Conservation (phyloP, 2,329 filamentous ascomycete genomes). For the Fulvia fulva region DNA sequence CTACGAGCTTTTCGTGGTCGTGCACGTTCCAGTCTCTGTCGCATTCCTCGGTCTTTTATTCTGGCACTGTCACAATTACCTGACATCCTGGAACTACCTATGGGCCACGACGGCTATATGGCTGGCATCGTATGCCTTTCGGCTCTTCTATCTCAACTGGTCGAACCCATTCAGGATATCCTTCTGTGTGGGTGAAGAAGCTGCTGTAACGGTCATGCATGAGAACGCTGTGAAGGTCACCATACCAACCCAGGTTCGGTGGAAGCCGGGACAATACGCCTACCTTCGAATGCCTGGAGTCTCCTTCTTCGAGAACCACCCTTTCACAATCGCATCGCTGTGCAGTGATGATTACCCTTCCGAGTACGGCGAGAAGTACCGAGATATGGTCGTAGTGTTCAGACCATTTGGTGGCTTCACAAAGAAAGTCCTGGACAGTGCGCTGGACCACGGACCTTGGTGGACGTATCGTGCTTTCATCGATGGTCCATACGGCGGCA, state of each 20-base stretch:
- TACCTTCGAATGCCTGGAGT: slow-evolving; percentile 93
- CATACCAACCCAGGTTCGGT: slow-evolving; percentile 85
- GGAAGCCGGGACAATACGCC: slow-evolving; percentile 91
- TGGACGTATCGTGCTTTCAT: slow-evolving; percentile 90
- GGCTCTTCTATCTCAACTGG: slow-evolving; percentile 89
- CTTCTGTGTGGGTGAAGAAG: slow-evolving; percentile 86
- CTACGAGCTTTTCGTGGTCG: slow-evolving; percentile 79
- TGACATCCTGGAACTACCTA: slow-evolving; percentile 86
- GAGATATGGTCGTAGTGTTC: slow-evolving; percentile 88
- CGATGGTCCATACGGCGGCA: slow-evolving; percentile 91
- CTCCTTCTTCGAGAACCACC: slow-evolving; percentile 85
- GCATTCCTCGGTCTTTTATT: slow-evolving; percentile 81
- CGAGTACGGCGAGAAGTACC: slow-evolving; percentile 79
- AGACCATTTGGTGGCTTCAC: slow-evolving; percentile 90
- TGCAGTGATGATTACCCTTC: slow-evolving; percentile 93
- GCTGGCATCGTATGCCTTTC: slow-evolving; percentile 66
- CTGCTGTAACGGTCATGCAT: slow-evolving; percentile 80
- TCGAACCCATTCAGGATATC: slow-evolving; percentile 71
- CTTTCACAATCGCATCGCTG: slow-evolving; percentile 89
- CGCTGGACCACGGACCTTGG: slow-evolving; percentile 79
- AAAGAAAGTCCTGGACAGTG: slow-evolving; percentile 73
- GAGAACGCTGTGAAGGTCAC: slow-evolving; percentile 96
- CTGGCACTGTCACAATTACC: slow-evolving; percentile 93
- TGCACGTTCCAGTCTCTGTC: slow-evolving; percentile 78
- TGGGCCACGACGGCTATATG: slow-evolving; percentile 78